Percentiles rank a stretch among this genome's conserved stretches.
Conservation (phyloP, 305 asterid genomes). For the Fraxinus latifolia region DNA sequence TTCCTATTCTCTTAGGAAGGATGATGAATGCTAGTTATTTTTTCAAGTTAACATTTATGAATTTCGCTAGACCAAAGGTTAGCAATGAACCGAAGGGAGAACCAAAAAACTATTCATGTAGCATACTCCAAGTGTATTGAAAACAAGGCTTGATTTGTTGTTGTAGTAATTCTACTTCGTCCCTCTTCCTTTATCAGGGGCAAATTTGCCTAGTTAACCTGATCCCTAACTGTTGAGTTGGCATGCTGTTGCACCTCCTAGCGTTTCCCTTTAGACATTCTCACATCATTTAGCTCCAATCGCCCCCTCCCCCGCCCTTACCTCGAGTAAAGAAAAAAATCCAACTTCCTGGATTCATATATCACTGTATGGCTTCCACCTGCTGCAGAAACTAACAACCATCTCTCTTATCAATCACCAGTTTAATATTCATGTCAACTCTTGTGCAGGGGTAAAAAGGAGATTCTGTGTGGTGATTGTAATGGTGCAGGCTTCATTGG, state of each 20-base stretch:
- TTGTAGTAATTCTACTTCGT: background rate
- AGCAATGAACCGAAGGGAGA: background rate
- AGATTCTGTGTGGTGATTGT: conserved; percentile 76
- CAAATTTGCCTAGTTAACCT: background rate
- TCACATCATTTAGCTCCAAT: background rate
- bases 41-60: background rate
- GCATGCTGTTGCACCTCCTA: background rate
- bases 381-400: background rate
- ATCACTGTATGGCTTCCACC: background rate
- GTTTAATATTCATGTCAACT: background rate
- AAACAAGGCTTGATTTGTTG: background rate
- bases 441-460: conserved; percentile 66
- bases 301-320: background rate
- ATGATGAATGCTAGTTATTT: background rate
- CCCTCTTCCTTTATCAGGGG: background rate
- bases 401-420: background rate
- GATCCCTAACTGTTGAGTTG: background rate
- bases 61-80: background rate
- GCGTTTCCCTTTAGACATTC: background rate
- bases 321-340: background rate
- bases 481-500: conserved; percentile 91
- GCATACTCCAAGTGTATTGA: background rate
- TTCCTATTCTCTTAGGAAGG: background rate
- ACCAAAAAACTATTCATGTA: background rate
- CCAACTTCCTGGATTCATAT: background rate